phyloP scores from a whole-genome alignment of 345 rosid genomes.

The Erucastrum elatum region DNA sequence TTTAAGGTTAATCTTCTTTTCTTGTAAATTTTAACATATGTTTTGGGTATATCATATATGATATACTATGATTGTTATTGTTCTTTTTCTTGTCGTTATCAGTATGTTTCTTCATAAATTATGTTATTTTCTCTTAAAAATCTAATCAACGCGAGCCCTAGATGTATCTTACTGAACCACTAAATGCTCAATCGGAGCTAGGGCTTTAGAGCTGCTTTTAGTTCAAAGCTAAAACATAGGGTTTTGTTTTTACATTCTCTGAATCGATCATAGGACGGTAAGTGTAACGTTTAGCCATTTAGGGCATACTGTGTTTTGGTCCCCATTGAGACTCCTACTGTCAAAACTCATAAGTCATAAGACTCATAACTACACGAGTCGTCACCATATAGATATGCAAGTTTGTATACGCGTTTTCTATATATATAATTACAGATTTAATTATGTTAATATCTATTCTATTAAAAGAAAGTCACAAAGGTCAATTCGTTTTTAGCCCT shows the following conservation, averaged over 20 bases:
- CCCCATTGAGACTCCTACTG: slow-evolving; percentile 25
- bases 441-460: no score
- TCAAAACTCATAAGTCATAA: neutral
- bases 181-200: slow-evolving; percentile 28
- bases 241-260: slow-evolving; percentile 21
- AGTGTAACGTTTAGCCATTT: slow-evolving; percentile 35
- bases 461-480: no score
- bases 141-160: no score
- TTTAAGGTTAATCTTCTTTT: neutral
- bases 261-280: slow-evolving; percentile 22
- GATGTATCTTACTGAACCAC: slow-evolving; percentile 10
- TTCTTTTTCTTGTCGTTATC: neutral
- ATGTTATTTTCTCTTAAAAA: neutral
- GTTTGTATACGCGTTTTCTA: slow-evolving; percentile 5
- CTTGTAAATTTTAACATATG: neutral
- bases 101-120: neutral
- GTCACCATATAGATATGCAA: slow-evolving; percentile 21
- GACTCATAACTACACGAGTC: neutral
- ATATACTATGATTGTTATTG: neutral
- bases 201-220: slow-evolving; percentile 26
- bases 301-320: slow-evolving; percentile 32
- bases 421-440: neutral
- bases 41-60: neutral
- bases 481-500: no score
- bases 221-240: slow-evolving; percentile 31